phyloP scores from a whole-genome alignment of 1,284 basidiomycete genomes.

The Melampsora americana region DNA sequence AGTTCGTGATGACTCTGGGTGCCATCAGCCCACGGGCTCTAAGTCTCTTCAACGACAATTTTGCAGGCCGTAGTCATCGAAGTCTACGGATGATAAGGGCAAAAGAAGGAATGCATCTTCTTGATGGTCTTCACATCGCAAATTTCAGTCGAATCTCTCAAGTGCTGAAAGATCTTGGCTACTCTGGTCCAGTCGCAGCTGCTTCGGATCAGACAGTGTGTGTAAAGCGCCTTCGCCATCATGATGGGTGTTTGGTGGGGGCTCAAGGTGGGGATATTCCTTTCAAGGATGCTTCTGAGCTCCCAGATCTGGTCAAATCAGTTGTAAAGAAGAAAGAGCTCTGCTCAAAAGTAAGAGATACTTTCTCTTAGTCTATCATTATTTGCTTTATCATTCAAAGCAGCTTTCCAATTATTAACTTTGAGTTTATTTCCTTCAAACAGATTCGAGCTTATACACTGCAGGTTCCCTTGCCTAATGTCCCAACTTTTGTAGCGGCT shows the following conservation, averaged over 20 bases:
- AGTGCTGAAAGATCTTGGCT: neutral
- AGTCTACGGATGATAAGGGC: conserved; percentile 3
- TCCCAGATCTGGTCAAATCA: too few relatives aligned
- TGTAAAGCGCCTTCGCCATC: neutral
- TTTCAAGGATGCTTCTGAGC: too few relatives aligned
- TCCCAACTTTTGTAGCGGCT: neutral
- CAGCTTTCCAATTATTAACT: too few relatives aligned
- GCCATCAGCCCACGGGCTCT: neutral
- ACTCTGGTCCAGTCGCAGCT: conserved; percentile 1
- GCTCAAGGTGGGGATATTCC: too few relatives aligned
- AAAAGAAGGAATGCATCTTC: neutral
- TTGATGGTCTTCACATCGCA: conserved; percentile 2
- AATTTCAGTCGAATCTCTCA: conserved; percentile 4
- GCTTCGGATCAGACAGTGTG: conserved; percentile 13
- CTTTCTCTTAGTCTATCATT: too few relatives aligned
- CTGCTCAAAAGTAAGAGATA: conserved; percentile 5
- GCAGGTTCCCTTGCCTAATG: conserved; percentile 4
- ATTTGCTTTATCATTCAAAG: neutral
- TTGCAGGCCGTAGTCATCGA: neutral
- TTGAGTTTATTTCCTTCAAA: too few relatives aligned
- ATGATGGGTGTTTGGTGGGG: conserved; percentile 12
- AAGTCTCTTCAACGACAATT: neutral
- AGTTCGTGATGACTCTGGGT: conserved; percentile 13
- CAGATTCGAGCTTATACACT: conserved; percentile 15
- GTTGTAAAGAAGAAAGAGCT: neutral